phyloP scores from a whole-genome alignment of 345 rosid species.

The Eucalyptus marginata region DNA sequence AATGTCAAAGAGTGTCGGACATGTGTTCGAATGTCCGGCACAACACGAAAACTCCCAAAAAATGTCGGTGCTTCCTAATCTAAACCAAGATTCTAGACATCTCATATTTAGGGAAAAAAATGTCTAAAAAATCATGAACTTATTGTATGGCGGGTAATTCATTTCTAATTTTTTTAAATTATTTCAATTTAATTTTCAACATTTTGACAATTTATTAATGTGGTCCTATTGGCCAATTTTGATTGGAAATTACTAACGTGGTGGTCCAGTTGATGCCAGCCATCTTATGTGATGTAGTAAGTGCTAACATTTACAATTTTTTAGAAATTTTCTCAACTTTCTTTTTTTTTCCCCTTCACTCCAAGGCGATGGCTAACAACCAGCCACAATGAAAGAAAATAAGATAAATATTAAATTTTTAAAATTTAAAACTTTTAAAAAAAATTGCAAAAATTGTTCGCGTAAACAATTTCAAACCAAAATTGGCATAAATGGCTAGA shows the following conservation, averaged over 20 bases:
- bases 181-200: not conserved
- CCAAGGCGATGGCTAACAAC: rapidly evolving
- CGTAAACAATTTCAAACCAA: not conserved
- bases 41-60: rapidly evolving
- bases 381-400: not conserved
- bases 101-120: not conserved
- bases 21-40: rapidly evolving
- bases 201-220: not conserved
- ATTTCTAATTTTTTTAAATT: not conserved
- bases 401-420: not conserved
- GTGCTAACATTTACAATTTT: not conserved
- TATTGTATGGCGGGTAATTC: rapidly evolving
- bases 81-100: not conserved
- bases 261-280: rapidly evolving
- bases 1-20: rapidly evolving
- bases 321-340: not conserved
- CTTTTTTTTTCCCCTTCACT: not conserved
- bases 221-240: rapidly evolving
- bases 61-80: rapidly evolving
- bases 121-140: not conserved
- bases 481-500: rapidly evolving
- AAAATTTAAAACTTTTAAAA: not conserved
- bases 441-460: not conserved
- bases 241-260: rapidly evolving
- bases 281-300: rapidly evolving